Evolutionary conservation across 345 rosid species (phyloP), one percentile per base, ranked within the genome.

Genomic region (Boechera divaricarpa): DNA sequence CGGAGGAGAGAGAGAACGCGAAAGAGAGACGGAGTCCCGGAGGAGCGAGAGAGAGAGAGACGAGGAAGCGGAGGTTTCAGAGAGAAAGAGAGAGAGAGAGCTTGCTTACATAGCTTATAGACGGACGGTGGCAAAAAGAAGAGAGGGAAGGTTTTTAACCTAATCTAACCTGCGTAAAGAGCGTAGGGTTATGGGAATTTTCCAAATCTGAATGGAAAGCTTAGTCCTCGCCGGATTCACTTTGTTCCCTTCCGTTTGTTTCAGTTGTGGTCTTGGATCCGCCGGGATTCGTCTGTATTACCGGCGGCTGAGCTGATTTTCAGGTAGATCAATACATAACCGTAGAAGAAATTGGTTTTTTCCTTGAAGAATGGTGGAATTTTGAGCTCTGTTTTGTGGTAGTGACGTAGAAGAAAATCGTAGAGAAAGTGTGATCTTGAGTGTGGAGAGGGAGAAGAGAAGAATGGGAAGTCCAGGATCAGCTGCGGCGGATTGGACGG

Each of bases 151-250:
- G 52, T 61, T 68, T 36, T 8, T 49, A 69, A 33, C 65, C 48
- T 77, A 73, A 73, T 60, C 58, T 71, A 32, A 45, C 33, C 42
- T 42, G 36, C 52, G 57, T 47, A 58, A 77, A 82, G 56, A 81
- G 61, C 83, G 83, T 84, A 78, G 82, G 84, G 73, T 82, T 62
- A 84, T 68, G 78, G 72, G 39, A 86, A 80, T 70, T 67, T 80
- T 80, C 83, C 83, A 82, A 88, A 75, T 85, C 87, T 86, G 89
- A 80, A 90, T 86, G 88, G 88, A 79, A 83, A 78, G 81, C 85
- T 87, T 83, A 81, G 64, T 76, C 69, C 77, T 82, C 70, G 64
- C 63, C 82, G 83, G 48, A 69, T 76, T 80, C 55, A 74, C 80
- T 64, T 45, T 28, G 1, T 45, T 73, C 83, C 69, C 82, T 81